Base-by-base conservation (phyloP, 352 stramenopile genomes). In the Phytophthora agathidicida region DNA sequence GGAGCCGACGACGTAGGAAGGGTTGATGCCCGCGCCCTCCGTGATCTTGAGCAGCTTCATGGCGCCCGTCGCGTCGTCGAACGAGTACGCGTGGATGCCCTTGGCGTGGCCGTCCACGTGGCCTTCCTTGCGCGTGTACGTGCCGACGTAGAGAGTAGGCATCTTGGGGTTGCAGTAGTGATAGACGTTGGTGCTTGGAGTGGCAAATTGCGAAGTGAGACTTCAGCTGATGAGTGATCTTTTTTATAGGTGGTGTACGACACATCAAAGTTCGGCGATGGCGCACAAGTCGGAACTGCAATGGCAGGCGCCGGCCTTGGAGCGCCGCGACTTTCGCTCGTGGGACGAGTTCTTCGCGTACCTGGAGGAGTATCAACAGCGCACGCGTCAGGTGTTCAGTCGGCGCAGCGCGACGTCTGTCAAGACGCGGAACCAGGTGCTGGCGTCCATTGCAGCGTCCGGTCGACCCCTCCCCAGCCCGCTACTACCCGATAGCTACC, bases 81-180 rank as follows among this genome's bases (percentile, higher is more conserved):
- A 74, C 26, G 63, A 63, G 64, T 90, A 89, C 13, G 75, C 60
- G 65, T 91, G 73, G 55, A 95, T 77, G 55, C 83, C 86, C 46
- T 81, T 80, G 49, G 82, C 86, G 43, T 91, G 80, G 43, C 86
- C 86, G 39, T 95, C 64, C 48, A 95, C 83, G 63, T 90, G 80
- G 41, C 65, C 73, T 69, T 91, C 78, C 58, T 83, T 83, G 52
- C 83, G 83, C 43, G 86, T 91, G 67, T 95, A 95, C n/a, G 83
- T 93, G 54, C 86, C 86, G 17, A 93, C 83, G 42, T 91, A 90
- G 2, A 95, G 66, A 19, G 75, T 80, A 24, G 67, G 68, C 42
- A 67, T 62, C 35, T 57, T 68, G 9, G 2, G 14, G 14, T 16
- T 59, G 20, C n/a, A n/a, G n/a, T n/a, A n/a, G n/a, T n/a, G 26